A percentile compares a stretch with the other conserved stretches of the same genome.
Evolutionary conservation across 805 yeast species (phyloP).

Genomic region (Candida nitratophila): DNA sequence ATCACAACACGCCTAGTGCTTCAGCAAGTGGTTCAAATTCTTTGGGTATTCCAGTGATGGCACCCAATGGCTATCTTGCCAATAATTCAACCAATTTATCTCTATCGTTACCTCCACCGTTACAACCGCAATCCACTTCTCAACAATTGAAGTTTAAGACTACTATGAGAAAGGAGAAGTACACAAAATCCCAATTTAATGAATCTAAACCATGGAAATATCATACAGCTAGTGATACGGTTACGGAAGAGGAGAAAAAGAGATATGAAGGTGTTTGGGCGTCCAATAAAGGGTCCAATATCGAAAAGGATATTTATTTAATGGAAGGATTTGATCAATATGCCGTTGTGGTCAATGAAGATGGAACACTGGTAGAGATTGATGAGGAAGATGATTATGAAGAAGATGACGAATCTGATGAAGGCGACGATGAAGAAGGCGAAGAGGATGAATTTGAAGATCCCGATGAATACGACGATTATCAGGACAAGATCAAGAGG

Average conservation of each 20-base stretch:
- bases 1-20: not conserved
- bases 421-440: not conserved
- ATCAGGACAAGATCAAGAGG: not conserved
- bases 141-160: conserved; percentile 38
- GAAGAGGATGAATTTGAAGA: not conserved
- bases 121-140: conserved; percentile 3
- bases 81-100: too few species aligned
- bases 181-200: conserved; percentile 47
- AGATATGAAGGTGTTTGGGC: conserved; percentile 95
- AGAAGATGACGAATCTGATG: not conserved
- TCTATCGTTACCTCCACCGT: not conserved
- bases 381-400: not conserved
- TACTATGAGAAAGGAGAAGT: conserved; percentile 43
- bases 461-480: conserved; percentile 4
- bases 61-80: too few species aligned
- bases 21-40: too few species aligned
- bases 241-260: conserved; percentile 62
- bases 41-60: too few species aligned
- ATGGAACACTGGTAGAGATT: not conserved
- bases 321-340: not conserved
- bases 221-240: conserved; percentile 50
- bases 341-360: not conserved
- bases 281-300: conserved; percentile 66
- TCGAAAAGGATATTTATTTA: conserved; percentile 12
- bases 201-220: conserved; percentile 94